Evolutionary conservation across 192 early-diverging fungal genomes (phyloP).

Genomic region (Umbelopsis sp.): DNA sequence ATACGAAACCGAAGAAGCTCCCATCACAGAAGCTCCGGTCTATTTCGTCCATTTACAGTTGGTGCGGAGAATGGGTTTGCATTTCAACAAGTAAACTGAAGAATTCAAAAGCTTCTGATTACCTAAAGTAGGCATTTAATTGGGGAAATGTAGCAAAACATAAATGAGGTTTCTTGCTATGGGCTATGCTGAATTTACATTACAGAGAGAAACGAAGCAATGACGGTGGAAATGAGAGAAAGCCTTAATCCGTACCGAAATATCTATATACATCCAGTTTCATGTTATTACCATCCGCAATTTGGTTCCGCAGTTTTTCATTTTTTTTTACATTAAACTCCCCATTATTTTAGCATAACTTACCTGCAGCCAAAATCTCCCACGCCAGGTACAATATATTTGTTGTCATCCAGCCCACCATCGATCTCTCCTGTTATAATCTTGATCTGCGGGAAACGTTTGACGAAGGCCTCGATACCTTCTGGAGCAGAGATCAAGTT

Average conservation of each 20-base stretch:
- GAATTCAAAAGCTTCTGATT: no score
- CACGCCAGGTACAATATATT: slow-evolving; percentile 90
- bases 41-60: neutral
- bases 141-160: no score
- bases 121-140: no score
- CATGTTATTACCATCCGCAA: no score
- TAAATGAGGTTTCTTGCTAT: no score
- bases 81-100: no score
- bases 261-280: neutral
- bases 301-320: no score
- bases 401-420: slow-evolving; percentile 74
- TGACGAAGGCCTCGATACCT: slow-evolving; percentile 74
- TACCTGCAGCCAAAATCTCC: slow-evolving; percentile 94
- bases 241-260: slow-evolving; percentile 67
- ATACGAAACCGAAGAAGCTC: neutral
- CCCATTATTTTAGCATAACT: neutral
- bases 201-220: no score
- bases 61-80: no score
- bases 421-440: slow-evolving; percentile 90
- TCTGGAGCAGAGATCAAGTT: slow-evolving; percentile 90
- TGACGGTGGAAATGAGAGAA: neutral
- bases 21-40: neutral
- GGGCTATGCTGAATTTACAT: no score
- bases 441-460: slow-evolving; percentile 74
- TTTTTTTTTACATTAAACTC: neutral